A percentile compares a stretch with the other conserved stretches of the same genome.
phyloP scores from a whole-genome alignment of 768 basidiomycete genomes.

The Gymnopilus dilepis region DNA sequence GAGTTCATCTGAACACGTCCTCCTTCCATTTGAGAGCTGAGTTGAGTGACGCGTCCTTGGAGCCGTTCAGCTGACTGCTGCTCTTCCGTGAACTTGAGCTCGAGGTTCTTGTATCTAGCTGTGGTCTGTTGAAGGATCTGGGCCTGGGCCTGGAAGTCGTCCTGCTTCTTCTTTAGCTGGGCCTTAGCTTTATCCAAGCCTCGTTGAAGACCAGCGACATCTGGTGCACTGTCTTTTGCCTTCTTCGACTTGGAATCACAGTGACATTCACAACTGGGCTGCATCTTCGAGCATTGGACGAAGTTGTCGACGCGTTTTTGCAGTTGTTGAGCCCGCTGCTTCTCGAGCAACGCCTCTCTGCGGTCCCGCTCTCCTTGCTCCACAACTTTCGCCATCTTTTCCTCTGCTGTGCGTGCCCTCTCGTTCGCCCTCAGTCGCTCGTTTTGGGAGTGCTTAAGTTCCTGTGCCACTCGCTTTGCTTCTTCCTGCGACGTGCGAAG shows the following conservation, averaged over 20 bases:
- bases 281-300: not conserved
- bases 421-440: constrained; percentile 4
- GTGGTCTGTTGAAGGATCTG: constrained; percentile 6
- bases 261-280: not conserved
- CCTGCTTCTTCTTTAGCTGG: constrained; percentile 20
- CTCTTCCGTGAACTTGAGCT: not conserved
- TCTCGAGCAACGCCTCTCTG: not conserved
- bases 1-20: not conserved
- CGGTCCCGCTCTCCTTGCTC: constrained; percentile 3
- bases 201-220: constrained; percentile 12
- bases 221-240: not conserved
- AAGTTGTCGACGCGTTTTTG: constrained; percentile 12
- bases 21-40: not conserved
- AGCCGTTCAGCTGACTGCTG: not conserved
- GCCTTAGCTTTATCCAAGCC: constrained; percentile 6
- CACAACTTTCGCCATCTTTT: not conserved
- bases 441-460: constrained; percentile 9
- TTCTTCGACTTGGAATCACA: constrained; percentile 3
- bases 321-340: constrained; percentile 2
- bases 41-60: not conserved
- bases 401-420: constrained; percentile 11
- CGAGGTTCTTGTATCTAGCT: not conserved
- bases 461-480: constrained; percentile 4
- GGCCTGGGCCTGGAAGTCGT: constrained; percentile 12
- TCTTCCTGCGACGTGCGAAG: constrained; percentile 7